These are phyloP conservation scores for Nigrospora oryzae DNA, from an alignment of 2,329 filamentous ascomycete genomes.

Conservation along the genomic window DNA sequence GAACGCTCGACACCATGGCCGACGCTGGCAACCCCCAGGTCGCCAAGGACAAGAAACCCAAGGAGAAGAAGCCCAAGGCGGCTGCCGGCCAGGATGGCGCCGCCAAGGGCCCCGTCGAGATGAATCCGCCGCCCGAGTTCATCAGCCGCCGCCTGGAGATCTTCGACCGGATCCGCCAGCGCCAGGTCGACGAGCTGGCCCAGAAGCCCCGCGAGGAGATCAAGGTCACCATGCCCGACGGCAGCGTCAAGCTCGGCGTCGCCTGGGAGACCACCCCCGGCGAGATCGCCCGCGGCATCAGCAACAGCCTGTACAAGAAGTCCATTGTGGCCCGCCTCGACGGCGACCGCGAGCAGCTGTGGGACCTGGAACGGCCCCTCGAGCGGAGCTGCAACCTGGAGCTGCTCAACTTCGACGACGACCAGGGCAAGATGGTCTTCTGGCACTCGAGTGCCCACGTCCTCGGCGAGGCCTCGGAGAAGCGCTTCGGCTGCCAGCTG, in stretches of 20 bases:
- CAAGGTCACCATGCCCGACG: constrained; percentile 64
- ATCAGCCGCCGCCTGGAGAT: constrained; percentile 76
- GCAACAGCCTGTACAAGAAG: constrained; percentile 76
- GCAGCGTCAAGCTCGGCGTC: constrained; percentile 62
- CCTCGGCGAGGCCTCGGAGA: constrained; percentile 89
- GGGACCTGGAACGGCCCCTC: constrained; percentile 86
- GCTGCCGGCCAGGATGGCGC: constrained; percentile 23
- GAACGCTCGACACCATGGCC: no score
- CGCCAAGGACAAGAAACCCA: constrained; percentile 32
- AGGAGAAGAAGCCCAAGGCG: constrained; percentile 38
- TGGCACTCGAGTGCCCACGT: constrained; percentile 97
- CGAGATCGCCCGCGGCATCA: constrained; percentile 69
- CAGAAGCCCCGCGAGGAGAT: constrained; percentile 66
- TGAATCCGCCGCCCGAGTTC: constrained; percentile 58
- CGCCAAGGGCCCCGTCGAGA: constrained; percentile 35
- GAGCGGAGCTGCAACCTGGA: constrained; percentile 82
- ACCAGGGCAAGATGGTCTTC: constrained; percentile 83
- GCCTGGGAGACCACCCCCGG: constrained; percentile 89
- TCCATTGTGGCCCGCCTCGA: constrained; percentile 82
- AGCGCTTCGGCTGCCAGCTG: constrained; percentile 81
- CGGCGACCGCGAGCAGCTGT: constrained; percentile 61
- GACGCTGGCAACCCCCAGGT: constrained; percentile 9
- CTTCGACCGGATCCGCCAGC: constrained; percentile 82
- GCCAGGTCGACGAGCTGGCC: constrained; percentile 69
- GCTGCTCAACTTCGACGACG: constrained; percentile 68